These are phyloP conservation scores for Nannochloropsis gaditana DNA, from an alignment of 108 stramenopile genomes.

Conservation along the genomic window DNA sequence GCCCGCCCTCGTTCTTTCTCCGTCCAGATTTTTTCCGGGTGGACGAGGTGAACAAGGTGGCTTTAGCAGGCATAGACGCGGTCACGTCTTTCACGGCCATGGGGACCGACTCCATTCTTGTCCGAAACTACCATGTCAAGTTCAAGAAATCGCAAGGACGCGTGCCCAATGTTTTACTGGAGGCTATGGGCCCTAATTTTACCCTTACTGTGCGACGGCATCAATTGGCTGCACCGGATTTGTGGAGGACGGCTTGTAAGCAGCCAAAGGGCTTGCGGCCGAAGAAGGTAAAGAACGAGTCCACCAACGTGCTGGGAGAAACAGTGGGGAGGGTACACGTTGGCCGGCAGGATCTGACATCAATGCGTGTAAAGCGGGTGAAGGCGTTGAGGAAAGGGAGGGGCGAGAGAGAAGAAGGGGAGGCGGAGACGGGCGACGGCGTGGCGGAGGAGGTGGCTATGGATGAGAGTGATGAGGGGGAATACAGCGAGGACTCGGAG, in stretches of 20 bases:
- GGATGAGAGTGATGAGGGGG: background rate
- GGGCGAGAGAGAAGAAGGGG: background rate
- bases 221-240: constrained; percentile 77
- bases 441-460: background rate
- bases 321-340: constrained; percentile 90
- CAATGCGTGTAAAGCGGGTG: constrained; percentile 49
- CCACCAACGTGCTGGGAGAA: constrained; percentile 86
- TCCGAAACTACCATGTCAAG: constrained; percentile 48
- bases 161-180: constrained; percentile 71
- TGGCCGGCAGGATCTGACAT: constrained; percentile 85
- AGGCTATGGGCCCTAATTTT: constrained; percentile 87
- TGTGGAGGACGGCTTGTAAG: constrained; percentile 83
- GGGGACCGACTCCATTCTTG: constrained; percentile 35
- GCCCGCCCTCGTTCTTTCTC: background rate
- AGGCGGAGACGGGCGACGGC: background rate
- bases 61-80: constrained; percentile 82
- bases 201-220: constrained; percentile 80
- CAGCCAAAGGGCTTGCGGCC: constrained; percentile 60
- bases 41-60: constrained; percentile 76
- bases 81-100: constrained; percentile 78
- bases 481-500: background rate
- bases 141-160: constrained; percentile 50
- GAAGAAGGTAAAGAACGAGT: constrained; percentile 78
- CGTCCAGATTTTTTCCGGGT: constrained; percentile 93
- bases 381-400: constrained; percentile 18